Conservation (phyloP, 768 basidiomycete species). For the Postia placenta region DNA sequence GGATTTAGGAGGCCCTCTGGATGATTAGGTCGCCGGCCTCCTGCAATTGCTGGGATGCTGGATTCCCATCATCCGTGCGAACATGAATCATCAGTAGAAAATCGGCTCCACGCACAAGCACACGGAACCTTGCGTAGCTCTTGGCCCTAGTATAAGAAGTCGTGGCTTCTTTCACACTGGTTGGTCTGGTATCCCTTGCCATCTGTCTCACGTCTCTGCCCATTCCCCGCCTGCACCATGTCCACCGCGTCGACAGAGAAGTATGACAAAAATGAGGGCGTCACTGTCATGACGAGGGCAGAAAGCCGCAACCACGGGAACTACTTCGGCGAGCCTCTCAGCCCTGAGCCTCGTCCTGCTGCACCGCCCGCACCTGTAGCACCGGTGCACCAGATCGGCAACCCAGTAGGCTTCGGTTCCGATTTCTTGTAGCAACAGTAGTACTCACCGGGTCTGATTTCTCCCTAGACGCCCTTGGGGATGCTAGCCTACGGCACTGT, state of each 20-base stretch:
- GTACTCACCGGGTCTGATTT: neutral
- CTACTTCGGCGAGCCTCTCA: constrained; percentile 1
- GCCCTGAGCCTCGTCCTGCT: neutral
- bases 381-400: constrained; percentile 1
- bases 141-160: constrained; percentile 1
- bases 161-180: neutral
- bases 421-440: neutral
- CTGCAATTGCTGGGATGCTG: neutral
- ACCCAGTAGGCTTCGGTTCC: neutral
- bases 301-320: constrained; percentile 1
- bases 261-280: neutral
- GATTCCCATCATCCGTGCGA: constrained; percentile 5
- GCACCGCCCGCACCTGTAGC: neutral
- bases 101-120: neutral
- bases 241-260: constrained; percentile 2
- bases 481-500: constrained; percentile 7
- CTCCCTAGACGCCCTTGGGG: constrained; percentile 1
- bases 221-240: neutral
- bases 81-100: neutral
- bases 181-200: constrained; percentile 1
- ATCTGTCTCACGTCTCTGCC: neutral
- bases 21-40: neutral
- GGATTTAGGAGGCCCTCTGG: neutral
- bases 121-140: neutral
- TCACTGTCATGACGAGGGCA: constrained; percentile 1